Evolutionary conservation across 768 basidiomycete genomes (phyloP).

Genomic region (Pleurotus sapidus): DNA sequence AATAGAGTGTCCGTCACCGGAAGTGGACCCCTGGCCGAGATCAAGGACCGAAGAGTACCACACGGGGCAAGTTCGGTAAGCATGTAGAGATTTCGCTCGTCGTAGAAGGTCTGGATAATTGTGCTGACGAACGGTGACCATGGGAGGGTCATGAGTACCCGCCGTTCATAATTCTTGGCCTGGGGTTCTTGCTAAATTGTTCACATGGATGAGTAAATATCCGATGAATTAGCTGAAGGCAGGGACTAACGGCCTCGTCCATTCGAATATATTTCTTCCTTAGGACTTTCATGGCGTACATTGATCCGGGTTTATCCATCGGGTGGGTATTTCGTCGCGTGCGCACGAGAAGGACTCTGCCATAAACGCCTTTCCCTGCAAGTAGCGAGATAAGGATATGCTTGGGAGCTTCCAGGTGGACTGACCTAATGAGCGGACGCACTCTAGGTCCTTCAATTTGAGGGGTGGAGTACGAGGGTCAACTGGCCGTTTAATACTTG

Average conservation of each 20-base stretch:
- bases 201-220: not conserved
- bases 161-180: constrained; percentile 39
- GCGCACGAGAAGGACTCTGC: constrained; percentile 40
- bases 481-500: constrained; percentile 18
- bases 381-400: constrained; percentile 4
- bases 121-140: constrained; percentile 57
- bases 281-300: constrained; percentile 47
- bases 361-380: constrained; percentile 39
- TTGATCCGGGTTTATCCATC: constrained; percentile 30
- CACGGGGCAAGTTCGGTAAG: constrained; percentile 48
- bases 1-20: constrained; percentile 35
- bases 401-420: not conserved
- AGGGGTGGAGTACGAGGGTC: constrained; percentile 35
- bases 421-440: constrained; percentile 37
- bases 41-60: constrained; percentile 37
- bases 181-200: constrained; percentile 18
- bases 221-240: not conserved
- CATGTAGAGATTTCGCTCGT: constrained; percentile 45
- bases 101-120: constrained; percentile 42
- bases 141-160: constrained; percentile 33
- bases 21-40: constrained; percentile 28
- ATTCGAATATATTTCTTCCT: constrained; percentile 30
- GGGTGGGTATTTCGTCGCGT: constrained; percentile 22
- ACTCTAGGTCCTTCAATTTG: constrained; percentile 37
- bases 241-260: constrained; percentile 23